Conservation (phyloP, 1,284 basidiomycete species). For the Microbotryomycetes sp. region DNA sequence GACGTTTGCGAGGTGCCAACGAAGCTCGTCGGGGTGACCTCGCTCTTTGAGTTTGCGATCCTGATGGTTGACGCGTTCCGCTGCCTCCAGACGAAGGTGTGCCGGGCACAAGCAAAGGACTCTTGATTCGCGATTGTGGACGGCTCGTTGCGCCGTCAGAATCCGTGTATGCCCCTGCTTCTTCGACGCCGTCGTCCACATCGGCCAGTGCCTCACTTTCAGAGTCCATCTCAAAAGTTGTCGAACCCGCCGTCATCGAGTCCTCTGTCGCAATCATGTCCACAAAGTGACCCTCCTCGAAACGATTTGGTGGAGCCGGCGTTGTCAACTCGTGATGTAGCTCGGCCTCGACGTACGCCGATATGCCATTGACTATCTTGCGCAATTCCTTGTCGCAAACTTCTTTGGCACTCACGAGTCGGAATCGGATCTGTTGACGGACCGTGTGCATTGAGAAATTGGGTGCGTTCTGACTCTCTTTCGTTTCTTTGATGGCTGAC, state of each 20-base stretch:
- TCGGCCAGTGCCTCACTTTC: slow-evolving; percentile 27
- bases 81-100: neutral
- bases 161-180: slow-evolving; percentile 22
- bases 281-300: slow-evolving; percentile 18
- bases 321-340: slow-evolving; percentile 48
- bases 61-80: neutral
- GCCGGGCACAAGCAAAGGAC: slow-evolving; percentile 10
- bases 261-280: slow-evolving; percentile 13
- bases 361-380: slow-evolving; percentile 86
- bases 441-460: slow-evolving; percentile 58
- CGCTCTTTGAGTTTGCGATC: neutral
- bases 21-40: slow-evolving; percentile 24
- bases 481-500: neutral
- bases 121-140: slow-evolving; percentile 30
- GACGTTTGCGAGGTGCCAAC: slow-evolving; percentile 17
- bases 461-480: slow-evolving; percentile 7
- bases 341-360: slow-evolving; percentile 84
- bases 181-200: slow-evolving; percentile 7
- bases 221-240: slow-evolving; percentile 26
- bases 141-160: slow-evolving; percentile 36
- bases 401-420: slow-evolving; percentile 86
- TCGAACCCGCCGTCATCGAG: slow-evolving; percentile 1
- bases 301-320: slow-evolving; percentile 36
- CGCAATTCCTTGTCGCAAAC: slow-evolving; percentile 92
- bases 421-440: slow-evolving; percentile 82